Evolutionary conservation across 2,329 filamentous ascomycete genomes (phyloP).

Genomic region (Alternaria brassicicola): DNA sequence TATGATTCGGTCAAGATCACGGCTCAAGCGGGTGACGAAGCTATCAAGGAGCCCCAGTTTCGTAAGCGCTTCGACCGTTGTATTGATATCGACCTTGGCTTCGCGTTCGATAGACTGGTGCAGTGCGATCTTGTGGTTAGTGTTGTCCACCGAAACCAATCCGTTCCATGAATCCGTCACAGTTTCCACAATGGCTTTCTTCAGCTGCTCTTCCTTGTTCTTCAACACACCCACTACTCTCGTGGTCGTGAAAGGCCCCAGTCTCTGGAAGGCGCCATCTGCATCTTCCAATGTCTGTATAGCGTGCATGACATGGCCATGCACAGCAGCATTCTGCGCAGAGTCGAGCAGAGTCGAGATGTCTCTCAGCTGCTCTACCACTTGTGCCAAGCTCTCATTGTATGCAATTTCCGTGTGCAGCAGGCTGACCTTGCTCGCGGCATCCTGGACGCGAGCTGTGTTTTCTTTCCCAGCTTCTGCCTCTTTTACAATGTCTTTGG

Average conservation of each 20-base stretch:
- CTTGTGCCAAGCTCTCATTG: constrained; percentile 59
- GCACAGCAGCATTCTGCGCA: constrained; percentile 53
- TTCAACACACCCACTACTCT: constrained; percentile 70
- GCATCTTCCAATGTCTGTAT: constrained; percentile 57
- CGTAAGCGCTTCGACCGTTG: constrained; percentile 44
- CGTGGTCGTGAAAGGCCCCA: constrained; percentile 67
- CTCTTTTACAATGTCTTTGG: constrained; percentile 79
- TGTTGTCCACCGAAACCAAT: constrained; percentile 67
- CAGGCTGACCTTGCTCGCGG: constrained; percentile 60
- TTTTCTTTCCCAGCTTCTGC: constrained; percentile 72
- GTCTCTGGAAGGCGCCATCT: constrained; percentile 61
- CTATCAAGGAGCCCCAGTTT: constrained; percentile 53
- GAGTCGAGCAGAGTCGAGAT: constrained; percentile 58
- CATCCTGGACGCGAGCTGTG: constrained; percentile 68
- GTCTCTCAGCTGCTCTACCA: constrained; percentile 58
- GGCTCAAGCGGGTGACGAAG: constrained; percentile 65
- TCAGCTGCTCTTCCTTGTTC: constrained; percentile 68
- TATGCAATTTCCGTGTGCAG: constrained; percentile 66
- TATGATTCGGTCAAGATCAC: constrained; percentile 66
- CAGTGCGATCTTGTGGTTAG: constrained; percentile 63
- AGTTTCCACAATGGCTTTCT: constrained; percentile 68
- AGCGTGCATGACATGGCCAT: constrained; percentile 54
- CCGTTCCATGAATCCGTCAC: constrained; percentile 74
- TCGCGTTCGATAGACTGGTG: constrained; percentile 53
- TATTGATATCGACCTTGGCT: constrained; percentile 38